phyloP scores from a whole-genome alignment of 441 rosid genomes.

The Jatropha multifida region DNA sequence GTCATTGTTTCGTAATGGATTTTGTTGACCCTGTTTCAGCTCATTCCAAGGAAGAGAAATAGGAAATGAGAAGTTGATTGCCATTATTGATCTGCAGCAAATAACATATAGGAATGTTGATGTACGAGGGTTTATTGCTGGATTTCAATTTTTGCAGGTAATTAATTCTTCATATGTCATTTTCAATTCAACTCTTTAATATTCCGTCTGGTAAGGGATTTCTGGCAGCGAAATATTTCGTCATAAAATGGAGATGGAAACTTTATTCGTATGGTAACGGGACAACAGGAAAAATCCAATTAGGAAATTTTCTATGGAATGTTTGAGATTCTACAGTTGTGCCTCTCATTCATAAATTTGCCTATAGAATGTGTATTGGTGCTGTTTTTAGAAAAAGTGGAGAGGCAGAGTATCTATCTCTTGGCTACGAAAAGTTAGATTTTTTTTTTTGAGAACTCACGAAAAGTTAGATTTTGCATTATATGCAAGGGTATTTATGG shows the following conservation, averaged over 20 bases:
- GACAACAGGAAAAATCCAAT: background rate
- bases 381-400: background rate
- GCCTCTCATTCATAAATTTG: background rate
- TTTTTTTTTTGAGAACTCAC: background rate
- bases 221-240: background rate
- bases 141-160: conserved; percentile 88
- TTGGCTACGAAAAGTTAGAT: background rate
- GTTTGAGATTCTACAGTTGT: background rate
- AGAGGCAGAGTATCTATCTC: background rate
- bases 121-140: conserved; percentile 67
- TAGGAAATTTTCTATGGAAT: background rate
- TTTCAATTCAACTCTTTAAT: conserved; percentile 11
- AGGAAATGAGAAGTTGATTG: conserved; percentile 70
- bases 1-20: too few species aligned
- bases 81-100: conserved; percentile 61
- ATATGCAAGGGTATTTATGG: background rate
- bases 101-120: conserved; percentile 67
- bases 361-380: background rate
- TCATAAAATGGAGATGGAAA: background rate
- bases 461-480: background rate
- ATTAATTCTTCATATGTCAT: background rate
- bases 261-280: background rate
- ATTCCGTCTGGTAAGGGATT: background rate
- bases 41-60: conserved; percentile 61
- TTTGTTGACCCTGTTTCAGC: conserved; percentile 38